Conservation (phyloP, 2,329 filamentous ascomycete genomes). For the Clarireedia homoeocarpa region DNA sequence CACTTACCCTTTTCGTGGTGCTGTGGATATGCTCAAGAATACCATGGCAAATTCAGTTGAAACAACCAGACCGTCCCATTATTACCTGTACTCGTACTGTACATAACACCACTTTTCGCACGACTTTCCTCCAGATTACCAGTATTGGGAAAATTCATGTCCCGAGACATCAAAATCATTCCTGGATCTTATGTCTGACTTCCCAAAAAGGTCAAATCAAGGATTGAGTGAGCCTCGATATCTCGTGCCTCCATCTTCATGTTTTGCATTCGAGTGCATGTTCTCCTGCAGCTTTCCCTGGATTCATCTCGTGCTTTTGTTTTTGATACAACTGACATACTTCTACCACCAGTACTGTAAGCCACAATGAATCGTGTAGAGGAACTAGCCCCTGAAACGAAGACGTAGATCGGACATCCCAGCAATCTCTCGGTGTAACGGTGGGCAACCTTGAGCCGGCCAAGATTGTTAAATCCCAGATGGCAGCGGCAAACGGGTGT, state of each 20-base stretch:
- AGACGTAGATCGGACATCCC: conserved; percentile 4
- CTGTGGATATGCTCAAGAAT: not conserved
- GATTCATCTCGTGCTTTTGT: conserved; percentile 3
- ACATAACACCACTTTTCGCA: too few species aligned
- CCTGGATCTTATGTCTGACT: not conserved
- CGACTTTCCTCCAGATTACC: too few species aligned
- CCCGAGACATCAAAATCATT: conserved; percentile 6
- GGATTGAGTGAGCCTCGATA: not conserved
- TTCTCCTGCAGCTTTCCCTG: conserved; percentile 5
- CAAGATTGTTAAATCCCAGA: not conserved
- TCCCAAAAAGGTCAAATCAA: not conserved
- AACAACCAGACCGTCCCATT: not conserved
- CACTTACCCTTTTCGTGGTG: conserved; percentile 6
- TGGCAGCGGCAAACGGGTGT: conserved; percentile 3
- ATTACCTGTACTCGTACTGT: conserved; percentile 3
- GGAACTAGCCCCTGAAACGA: conserved; percentile 3
- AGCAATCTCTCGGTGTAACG: conserved; percentile 1
- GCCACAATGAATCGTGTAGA: not conserved
- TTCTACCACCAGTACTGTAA: not conserved
- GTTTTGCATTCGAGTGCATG: not conserved
- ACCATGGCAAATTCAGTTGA: conserved; percentile 8
- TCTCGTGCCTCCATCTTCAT: conserved; percentile 2
- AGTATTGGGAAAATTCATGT: not conserved
- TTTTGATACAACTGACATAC: not conserved
- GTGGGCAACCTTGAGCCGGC: not conserved